These are phyloP conservation scores for Neofusicoccum kwambonambiense DNA, from an alignment of 2,329 filamentous ascomycete genomes.

Conservation along the genomic window DNA sequence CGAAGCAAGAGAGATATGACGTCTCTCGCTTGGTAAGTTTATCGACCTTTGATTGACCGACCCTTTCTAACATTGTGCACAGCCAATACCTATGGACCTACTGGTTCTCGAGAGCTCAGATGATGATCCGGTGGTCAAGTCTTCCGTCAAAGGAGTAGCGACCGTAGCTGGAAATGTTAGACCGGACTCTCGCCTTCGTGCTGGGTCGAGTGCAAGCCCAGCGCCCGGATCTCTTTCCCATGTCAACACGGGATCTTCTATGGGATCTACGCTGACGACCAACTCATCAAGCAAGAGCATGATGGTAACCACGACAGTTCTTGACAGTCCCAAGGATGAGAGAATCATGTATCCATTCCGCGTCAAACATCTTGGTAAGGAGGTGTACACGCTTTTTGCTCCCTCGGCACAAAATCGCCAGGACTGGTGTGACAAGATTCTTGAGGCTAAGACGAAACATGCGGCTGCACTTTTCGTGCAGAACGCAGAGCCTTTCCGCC, in stretches of 20 bases:
- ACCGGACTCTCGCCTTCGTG: constrained; percentile 53
- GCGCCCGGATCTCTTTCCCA: constrained; percentile 60
- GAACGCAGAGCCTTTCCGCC: constrained; percentile 91
- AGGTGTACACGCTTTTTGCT: constrained; percentile 89
- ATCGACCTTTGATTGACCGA: not conserved
- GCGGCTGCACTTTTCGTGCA: constrained; percentile 85
- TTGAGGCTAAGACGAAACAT: constrained; percentile 91
- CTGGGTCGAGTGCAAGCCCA: constrained; percentile 43
- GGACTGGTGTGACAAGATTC: constrained; percentile 92
- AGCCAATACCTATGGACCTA: constrained; percentile 94
- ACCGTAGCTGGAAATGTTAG: constrained; percentile 52
- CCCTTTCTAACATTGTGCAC: not conserved
- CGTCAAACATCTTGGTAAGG: constrained; percentile 92
- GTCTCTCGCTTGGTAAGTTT: constrained; percentile 77
- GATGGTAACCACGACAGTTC: constrained; percentile 46
- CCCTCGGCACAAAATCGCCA: constrained; percentile 69
- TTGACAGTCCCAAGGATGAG: constrained; percentile 65
- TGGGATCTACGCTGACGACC: constrained; percentile 45
- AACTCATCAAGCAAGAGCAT: constrained; percentile 50
- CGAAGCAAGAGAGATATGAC: constrained; percentile 81
- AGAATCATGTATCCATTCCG: constrained; percentile 87
- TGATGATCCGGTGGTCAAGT: constrained; percentile 86
- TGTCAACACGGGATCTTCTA: constrained; percentile 64
- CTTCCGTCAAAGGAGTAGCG: constrained; percentile 66
- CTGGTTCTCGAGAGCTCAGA: constrained; percentile 88